Evolutionary conservation across 768 basidiomycete genomes (phyloP), one percentile per base, ranked within the genome.

Genomic region (Polyporus arcularius): DNA sequence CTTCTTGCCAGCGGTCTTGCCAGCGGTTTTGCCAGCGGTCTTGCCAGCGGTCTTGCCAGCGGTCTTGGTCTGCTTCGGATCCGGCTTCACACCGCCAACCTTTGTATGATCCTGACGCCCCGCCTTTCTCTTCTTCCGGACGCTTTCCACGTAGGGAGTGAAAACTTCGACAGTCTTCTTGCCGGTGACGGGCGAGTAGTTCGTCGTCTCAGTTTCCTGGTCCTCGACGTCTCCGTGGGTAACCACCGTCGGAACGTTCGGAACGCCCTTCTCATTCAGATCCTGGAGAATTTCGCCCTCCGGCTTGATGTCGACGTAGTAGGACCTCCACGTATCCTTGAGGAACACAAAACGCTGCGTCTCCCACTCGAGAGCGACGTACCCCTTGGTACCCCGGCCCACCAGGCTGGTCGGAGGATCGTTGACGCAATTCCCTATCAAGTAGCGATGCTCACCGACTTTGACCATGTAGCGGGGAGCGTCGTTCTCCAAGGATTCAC

Each of bases 321-420:
- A 28, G 10, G 49, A 28, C 5, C 60, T 53, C 64, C 64, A 65
- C 26, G 53, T 42, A 45, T 65, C 64, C 54, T 62, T 65, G 15
- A 65, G 38, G n/a, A 51, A 65, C 9, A 62, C 57, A 16, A 65
- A 47, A 4, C 38, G 32, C 26, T 55, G 32, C 32, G 32, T 43
- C 10, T 38, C 16, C 42, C 49, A 32, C 26, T 65, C 64, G 30
- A 55, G 58, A 4, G 60, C 64, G n/a, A 65, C 43, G 43, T 62
- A 65, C 18, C 64, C 57, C 1, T 39, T 52, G 16, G 63, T 65
- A 3, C 42, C 56, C 2, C 60, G 55, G 4, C 63, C 63, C 2
- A 42, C 53, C 10, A 60, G 35, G 1, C 60, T 57, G 8, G n/a
- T n/a, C 21, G 55, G 35, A 35, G 35, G 35, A 35, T 35, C 35